Evolutionary conservation across 2,329 filamentous ascomycete genomes (phyloP), one percentile per base, ranked within the genome.

Genomic region (Cercospora berteroae): DNA sequence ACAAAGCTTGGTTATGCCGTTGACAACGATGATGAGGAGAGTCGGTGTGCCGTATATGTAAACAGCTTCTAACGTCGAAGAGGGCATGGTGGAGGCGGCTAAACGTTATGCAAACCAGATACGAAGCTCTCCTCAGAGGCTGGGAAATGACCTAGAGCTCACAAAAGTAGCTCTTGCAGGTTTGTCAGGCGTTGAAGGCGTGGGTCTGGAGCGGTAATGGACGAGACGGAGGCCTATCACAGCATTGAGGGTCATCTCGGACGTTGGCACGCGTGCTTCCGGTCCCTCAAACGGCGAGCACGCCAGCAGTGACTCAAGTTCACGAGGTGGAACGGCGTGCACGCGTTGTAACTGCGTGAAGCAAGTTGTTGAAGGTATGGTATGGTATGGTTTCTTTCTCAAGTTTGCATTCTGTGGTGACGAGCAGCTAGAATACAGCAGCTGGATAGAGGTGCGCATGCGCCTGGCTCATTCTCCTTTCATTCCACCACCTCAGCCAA

Each of bases 1-100:
- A n/a, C 27, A 36, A 61, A 58, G 27, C 27, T 58, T 58, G 55
- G 55, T 39, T 58, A 31, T 58, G 55, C 55, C 55, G 55, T 58
- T 58, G 55, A 31, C 55, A 36, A 58, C 29, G 55, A 31, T 57
- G 55, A 57, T 57, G 55, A 36, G 13, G 55, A 58, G 55, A 31
- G 31, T 58, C 55, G 55, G 27, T 58, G 55, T 58, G 55, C 55
- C 16, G 55, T 58, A 31, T 31, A 31, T 31, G 55, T 36, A 58
- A 58, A 33, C 55, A 58, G 55, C 27, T 58, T 36, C 36, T 33
- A 33, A 58, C 55, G 55, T 58, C 55, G 55, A 58, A 58, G 25
- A 33, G 25, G 55, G 55, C 52, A 56, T 56, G 52, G 52, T 56
- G 52, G 12, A 31, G 25, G 52, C 31, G 52, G 18, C 52, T 56